A percentile compares a stretch with the other conserved stretches of the same genome.
phyloP scores from a whole-genome alignment of 306 rosid species.

The Lupinus albus region DNA sequence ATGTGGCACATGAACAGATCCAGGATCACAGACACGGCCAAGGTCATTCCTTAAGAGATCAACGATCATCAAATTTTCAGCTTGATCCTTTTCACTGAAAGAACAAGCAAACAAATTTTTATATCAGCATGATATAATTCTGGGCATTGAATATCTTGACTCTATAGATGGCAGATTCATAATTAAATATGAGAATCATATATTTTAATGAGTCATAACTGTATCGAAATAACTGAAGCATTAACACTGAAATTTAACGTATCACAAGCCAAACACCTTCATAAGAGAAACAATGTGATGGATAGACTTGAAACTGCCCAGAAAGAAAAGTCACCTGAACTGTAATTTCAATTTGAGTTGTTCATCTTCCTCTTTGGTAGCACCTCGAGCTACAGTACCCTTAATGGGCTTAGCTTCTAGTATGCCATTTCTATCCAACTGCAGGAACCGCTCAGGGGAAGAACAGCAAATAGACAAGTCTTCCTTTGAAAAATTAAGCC shows the following conservation, averaged over 20 bases:
- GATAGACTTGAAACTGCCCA: slow-evolving; percentile 22
- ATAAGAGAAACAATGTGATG: slow-evolving; percentile 21
- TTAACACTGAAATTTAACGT: slow-evolving; percentile 10
- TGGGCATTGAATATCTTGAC: slow-evolving; percentile 7
- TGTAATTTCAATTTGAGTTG: slow-evolving; percentile 67
- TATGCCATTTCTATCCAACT: slow-evolving; percentile 65
- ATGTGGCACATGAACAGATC: slow-evolving; percentile 87
- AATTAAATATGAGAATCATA: neutral
- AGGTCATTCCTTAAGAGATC: slow-evolving; percentile 98
- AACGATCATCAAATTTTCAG: slow-evolving; percentile 96
- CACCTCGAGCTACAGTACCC: slow-evolving; percentile 91
- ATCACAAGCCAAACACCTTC: slow-evolving; percentile 5
- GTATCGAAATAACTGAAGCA: slow-evolving; percentile 25
- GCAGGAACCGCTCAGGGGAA: slow-evolving; percentile 93
- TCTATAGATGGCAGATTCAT: no score
- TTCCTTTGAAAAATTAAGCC: slow-evolving; percentile 87
- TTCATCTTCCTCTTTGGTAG: slow-evolving; percentile 74
- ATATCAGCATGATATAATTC: slow-evolving; percentile 17
- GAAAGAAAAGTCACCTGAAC: slow-evolving; percentile 60
- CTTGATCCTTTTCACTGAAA: slow-evolving; percentile 91
- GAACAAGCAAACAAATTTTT: slow-evolving; percentile 16
- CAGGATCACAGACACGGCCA: slow-evolving; percentile 91
- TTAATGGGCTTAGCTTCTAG: slow-evolving; percentile 98
- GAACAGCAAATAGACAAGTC: slow-evolving; percentile 80
- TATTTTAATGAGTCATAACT: slow-evolving; percentile 22